Percentiles rank a stretch among this genome's conserved stretches.
Evolutionary conservation across 2,329 filamentous ascomycete species (phyloP).

Genomic region (Calonectria multiphialidica): DNA sequence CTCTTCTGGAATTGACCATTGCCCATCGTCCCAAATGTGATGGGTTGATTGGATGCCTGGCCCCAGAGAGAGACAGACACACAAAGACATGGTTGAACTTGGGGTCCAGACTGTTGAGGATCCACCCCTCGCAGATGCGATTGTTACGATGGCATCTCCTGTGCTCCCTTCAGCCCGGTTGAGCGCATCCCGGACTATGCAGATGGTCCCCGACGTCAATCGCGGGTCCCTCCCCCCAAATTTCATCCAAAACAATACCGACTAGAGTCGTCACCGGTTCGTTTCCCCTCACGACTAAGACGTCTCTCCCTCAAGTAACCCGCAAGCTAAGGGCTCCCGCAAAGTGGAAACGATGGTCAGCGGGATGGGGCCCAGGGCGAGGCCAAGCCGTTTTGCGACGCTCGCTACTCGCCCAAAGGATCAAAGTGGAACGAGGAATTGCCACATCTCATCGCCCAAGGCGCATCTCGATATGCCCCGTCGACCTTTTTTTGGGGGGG

Average conservation of each 20-base stretch:
- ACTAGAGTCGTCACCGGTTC: slow-evolving; percentile 23
- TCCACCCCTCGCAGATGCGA: slow-evolving; percentile 33
- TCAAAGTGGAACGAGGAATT: slow-evolving; percentile 22
- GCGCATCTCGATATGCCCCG: slow-evolving; percentile 22
- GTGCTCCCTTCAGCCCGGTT: slow-evolving; percentile 33
- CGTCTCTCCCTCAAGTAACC: slow-evolving; percentile 7
- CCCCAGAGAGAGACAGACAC: neutral
- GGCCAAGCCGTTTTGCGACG: neutral
- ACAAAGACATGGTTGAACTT: slow-evolving; percentile 35
- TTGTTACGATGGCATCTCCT: slow-evolving; percentile 27
- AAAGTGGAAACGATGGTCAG: slow-evolving; percentile 8
- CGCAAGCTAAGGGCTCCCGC: slow-evolving; percentile 21
- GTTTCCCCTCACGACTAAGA: slow-evolving; percentile 31
- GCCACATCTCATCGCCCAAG: slow-evolving; percentile 26
- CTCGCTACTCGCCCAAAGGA: slow-evolving; percentile 9
- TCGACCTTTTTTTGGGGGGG: slow-evolving; percentile 32
- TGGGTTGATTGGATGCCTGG: slow-evolving; percentile 32
- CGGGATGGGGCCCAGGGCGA: neutral
- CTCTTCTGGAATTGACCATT: slow-evolving; percentile 29
- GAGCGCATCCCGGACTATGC: slow-evolving; percentile 11
- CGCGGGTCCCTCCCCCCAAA: slow-evolving; percentile 7
- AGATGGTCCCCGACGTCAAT: neutral
- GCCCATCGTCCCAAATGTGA: slow-evolving; percentile 1
- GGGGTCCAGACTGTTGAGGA: slow-evolving; percentile 32
- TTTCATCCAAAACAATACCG: neutral